Evolutionary conservation across 495 filamentous ascomycete genomes (phyloP).

Genomic region (Trichoderma gamsii): DNA sequence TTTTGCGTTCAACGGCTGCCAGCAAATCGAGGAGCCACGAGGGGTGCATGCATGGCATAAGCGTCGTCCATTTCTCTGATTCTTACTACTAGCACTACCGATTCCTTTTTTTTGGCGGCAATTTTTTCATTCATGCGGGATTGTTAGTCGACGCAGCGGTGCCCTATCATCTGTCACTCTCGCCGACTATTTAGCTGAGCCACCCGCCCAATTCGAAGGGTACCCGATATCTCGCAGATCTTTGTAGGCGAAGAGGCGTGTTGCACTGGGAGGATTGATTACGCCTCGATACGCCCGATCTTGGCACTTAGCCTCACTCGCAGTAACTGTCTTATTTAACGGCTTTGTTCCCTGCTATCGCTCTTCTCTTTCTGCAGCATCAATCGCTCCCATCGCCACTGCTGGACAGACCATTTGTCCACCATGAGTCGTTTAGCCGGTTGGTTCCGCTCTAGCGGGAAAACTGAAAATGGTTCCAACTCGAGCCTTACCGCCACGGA

Average conservation of each 20-base stretch:
- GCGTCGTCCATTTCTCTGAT: not conserved
- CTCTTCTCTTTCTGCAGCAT: not conserved
- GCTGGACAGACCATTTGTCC: not conserved
- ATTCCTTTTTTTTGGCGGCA: not conserved
- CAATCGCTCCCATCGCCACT: not conserved
- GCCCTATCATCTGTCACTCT: not conserved
- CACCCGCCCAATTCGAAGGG: not conserved
- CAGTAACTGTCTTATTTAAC: not conserved
- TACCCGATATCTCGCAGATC: not conserved
- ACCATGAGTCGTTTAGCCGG: constrained; percentile 6
- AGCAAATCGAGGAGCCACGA: not conserved
- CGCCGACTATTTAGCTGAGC: constrained; percentile 8
- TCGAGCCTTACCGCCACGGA: not conserved
- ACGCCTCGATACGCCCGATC: not conserved
- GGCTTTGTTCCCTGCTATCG: not conserved
- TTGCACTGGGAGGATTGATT: not conserved
- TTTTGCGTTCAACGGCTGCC: not conserved
- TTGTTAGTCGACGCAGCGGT: not conserved
- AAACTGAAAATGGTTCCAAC: not conserved
- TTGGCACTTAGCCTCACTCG: not conserved
- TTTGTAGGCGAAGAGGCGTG: not conserved
- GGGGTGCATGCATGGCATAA: constrained; percentile 11
- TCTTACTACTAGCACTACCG: too few relatives aligned
- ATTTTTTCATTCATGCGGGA: not conserved
- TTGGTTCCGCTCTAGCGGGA: constrained; percentile 1